These are phyloP conservation scores for Persicaria tinctoria DNA, from an alignment of 148 eudicot genomes.

Conservation along the genomic window DNA sequence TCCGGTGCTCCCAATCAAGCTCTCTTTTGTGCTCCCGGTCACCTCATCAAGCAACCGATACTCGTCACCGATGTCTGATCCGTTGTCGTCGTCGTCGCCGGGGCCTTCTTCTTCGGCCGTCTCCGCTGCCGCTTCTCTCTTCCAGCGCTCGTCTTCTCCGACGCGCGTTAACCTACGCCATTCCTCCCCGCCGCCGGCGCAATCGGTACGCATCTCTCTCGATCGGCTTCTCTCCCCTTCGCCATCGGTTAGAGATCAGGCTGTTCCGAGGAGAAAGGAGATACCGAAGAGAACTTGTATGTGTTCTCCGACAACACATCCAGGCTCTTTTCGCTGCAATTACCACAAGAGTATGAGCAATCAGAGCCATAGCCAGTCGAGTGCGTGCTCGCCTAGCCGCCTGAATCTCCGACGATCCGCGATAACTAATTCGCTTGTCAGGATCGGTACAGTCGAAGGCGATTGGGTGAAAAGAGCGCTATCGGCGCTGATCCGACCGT, in stretches of 20 bases:
- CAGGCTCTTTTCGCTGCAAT: slow-evolving; percentile 42
- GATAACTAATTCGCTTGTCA: slow-evolving; percentile 62
- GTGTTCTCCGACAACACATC: slow-evolving; percentile 44
- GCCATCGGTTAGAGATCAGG: slow-evolving; percentile 16
- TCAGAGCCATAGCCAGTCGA: slow-evolving; percentile 2
- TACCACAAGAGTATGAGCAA: slow-evolving; percentile 18
- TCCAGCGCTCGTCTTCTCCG: slow-evolving; percentile 35
- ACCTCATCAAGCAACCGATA: slow-evolving; percentile 21
- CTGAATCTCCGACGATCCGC: slow-evolving; percentile 52
- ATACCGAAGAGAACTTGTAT: slow-evolving; percentile 26
- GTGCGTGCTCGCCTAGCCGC: slow-evolving; percentile 28
- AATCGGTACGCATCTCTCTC: slow-evolving; percentile 36
- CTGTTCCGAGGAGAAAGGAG: not conserved
- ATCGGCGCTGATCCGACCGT: slow-evolving; percentile 47
- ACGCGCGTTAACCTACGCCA: slow-evolving; percentile 33
- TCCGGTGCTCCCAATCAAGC: slow-evolving; percentile 28
- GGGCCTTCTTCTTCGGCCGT: slow-evolving; percentile 14
- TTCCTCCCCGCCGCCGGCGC: slow-evolving; percentile 21
- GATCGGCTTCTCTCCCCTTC: slow-evolving; percentile 16
- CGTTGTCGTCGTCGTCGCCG: slow-evolving; percentile 12
- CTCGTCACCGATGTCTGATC: slow-evolving; percentile 11
- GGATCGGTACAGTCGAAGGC: slow-evolving; percentile 69
- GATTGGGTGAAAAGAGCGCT: slow-evolving; percentile 52
- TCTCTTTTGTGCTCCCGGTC: slow-evolving; percentile 12
- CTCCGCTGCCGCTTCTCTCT: slow-evolving; percentile 16